Evolutionary conservation across 768 basidiomycete genomes (phyloP), one percentile per base, ranked within the genome.

Genomic region (Astraeus odoratus): DNA sequence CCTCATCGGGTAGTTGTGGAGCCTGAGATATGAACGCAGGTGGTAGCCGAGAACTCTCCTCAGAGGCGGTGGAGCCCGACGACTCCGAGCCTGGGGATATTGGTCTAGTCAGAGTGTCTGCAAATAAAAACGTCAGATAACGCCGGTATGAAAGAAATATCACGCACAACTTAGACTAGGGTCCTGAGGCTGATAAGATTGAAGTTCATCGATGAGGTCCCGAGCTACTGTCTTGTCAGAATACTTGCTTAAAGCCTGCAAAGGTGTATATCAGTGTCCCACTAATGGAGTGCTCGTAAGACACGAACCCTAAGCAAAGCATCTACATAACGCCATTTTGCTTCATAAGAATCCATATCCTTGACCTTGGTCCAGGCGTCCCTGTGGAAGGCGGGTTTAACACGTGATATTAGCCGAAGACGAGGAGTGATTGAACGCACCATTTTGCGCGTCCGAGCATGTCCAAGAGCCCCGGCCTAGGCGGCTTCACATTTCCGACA

Each of bases 331-430:
- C 83, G 63, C 76, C 82, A 83, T 66, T 91, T 94, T 2, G 94
- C 92, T 57, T 94, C 86, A 43, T 75, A 75, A 19, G 76, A 60
- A 50, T 83, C 79, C 31, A 93, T 59, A 51, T 92, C 90, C 53
- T 81, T 85, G 59, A 94, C 90, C 61, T 93, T 95, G 38, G 86
- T 83, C 94, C 94, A 97, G 35, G 88, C 88, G 68, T 94, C 92
- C 90, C 91, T 93, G 42, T 20, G 27, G 18, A 18, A 31, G 24
- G 19, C 22, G 30, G 37, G 52, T 18, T 20, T 48, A 55, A 57
- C 50, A 61, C 42, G 54, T 62, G 56, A 56, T 48, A 52, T 19
- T 3, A 24, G 29, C 10, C 16, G 36, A 33, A 23, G 42, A 42
- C 58, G 39, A 12, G 43, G 38, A 49, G n/a, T 53, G 10, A 8